These are phyloP conservation scores for Quercus tomentella DNA, from an alignment of 331 rosid species.

Conservation along the genomic window DNA sequence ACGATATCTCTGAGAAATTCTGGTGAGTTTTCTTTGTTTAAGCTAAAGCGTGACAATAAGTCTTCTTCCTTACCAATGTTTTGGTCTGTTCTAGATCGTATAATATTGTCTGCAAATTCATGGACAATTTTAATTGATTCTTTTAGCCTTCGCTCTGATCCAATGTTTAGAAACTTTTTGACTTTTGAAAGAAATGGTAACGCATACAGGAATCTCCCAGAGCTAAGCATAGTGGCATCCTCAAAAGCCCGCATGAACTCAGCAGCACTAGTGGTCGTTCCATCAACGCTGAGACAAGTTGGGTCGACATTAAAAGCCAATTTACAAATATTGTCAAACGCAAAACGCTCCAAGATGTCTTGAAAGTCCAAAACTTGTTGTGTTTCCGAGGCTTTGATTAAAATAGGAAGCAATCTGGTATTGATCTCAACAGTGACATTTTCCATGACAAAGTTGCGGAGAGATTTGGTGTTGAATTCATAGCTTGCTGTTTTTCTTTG, in stretches of 20 bases:
- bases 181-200: background rate
- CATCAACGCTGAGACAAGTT: conserved; percentile 48
- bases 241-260: conserved; percentile 76
- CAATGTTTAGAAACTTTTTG: conserved; percentile 48
- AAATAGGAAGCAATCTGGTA: conserved; percentile 40
- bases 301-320: conserved; percentile 65
- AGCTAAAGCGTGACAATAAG: conserved; percentile 54
- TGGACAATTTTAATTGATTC: conserved; percentile 54
- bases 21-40: conserved; percentile 24
- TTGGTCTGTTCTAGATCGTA: conserved; percentile 37
- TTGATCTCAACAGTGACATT: conserved; percentile 46
- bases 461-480: conserved; percentile 67
- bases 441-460: conserved; percentile 49
- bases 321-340: conserved; percentile 69
- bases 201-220: conserved; percentile 45
- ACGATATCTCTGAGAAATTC: conserved; percentile 59
- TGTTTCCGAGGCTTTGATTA: conserved; percentile 14
- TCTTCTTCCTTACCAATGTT: conserved; percentile 13
- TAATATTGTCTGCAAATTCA: conserved; percentile 49
- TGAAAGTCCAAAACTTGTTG: conserved; percentile 44
- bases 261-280: conserved; percentile 22
- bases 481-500: conserved; percentile 69
- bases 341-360: conserved; percentile 60
- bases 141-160: conserved; percentile 43
- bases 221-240: conserved; percentile 48